Conservation (phyloP, 176 grass and related monocot species). For the Poa pratensis region DNA sequence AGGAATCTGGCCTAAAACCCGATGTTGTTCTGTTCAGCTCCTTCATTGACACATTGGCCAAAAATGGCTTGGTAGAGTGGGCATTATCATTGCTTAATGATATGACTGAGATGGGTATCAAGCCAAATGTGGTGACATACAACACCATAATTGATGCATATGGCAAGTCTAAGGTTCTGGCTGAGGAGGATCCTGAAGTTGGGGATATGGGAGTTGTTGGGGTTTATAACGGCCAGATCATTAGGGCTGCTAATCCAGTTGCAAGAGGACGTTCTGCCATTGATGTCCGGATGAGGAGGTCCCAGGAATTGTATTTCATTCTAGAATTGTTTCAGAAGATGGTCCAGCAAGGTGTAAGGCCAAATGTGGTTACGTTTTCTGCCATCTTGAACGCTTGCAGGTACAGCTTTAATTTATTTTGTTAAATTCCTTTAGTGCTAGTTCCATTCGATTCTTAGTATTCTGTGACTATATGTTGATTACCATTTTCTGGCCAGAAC, state of each 20-base stretch:
- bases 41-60: constrained; percentile 96
- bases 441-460: not conserved
- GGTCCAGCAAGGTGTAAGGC: constrained; percentile 92
- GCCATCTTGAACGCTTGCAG: constrained; percentile 99
- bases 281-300: constrained; percentile 63
- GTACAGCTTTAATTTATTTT: constrained; percentile 45
- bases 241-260: constrained; percentile 52
- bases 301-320: constrained; percentile 89
- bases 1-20: constrained; percentile 86
- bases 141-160: constrained; percentile 98
- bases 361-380: constrained; percentile 98
- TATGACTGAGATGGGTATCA: constrained; percentile 86
- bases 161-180: constrained; percentile 68
- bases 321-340: constrained; percentile 98
- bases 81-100: constrained; percentile 92
- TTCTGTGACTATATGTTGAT: not conserved
- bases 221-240: constrained; percentile 63
- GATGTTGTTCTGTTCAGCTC: constrained; percentile 98
- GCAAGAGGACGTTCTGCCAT: constrained; percentile 43
- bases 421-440: constrained; percentile 20
- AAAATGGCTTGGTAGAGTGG: constrained; percentile 96
- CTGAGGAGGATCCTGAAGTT: constrained; percentile 59
- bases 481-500: constrained; percentile 21
- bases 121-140: constrained; percentile 96
- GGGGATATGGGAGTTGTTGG: constrained; percentile 45